These are phyloP conservation scores for Thalassiosira profunda DNA, from an alignment of 108 stramenopile genomes.

Conservation along the genomic window DNA sequence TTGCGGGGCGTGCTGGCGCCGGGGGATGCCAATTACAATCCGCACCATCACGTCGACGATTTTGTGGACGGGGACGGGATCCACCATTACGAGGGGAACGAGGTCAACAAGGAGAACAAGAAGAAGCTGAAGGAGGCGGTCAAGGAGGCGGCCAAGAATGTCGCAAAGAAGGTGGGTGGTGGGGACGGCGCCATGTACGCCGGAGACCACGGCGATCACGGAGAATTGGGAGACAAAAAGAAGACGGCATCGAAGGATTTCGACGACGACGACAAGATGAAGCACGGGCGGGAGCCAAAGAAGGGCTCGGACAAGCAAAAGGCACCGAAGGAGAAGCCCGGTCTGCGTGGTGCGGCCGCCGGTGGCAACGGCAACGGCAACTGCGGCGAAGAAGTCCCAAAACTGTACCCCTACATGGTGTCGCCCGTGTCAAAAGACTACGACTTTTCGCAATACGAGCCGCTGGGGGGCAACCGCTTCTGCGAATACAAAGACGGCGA, in stretches of 20 bases:
- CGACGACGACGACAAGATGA: background rate
- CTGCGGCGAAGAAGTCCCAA: no score
- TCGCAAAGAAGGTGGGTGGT: no score
- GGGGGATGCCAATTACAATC: constrained; percentile 52
- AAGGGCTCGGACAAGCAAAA: constrained; percentile 7
- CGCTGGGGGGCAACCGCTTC: constrained; percentile 31
- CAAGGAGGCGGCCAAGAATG: constrained; percentile 14
- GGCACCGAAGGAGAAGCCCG: constrained; percentile 10
- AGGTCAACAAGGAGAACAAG: constrained; percentile 3
- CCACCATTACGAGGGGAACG: background rate
- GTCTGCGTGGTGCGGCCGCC: background rate
- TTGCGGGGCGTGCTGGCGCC: constrained; percentile 21
- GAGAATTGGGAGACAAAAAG: no score
- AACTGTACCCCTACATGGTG: constrained; percentile 49
- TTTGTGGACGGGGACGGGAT: constrained; percentile 5
- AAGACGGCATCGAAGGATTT: no score
- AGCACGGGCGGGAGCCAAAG: background rate
- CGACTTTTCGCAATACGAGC: constrained; percentile 28
- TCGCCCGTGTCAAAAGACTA: constrained; percentile 13
- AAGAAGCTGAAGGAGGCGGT: constrained; percentile 11
- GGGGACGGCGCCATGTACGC: background rate
- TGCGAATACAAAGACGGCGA: constrained; percentile 43
- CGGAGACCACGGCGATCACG: no score
- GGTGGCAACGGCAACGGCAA: background rate
- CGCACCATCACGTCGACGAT: constrained; percentile 47